These are phyloP conservation scores for Lactuca saligna DNA, from an alignment of 129 eudicot genomes.

Conservation along the genomic window DNA sequence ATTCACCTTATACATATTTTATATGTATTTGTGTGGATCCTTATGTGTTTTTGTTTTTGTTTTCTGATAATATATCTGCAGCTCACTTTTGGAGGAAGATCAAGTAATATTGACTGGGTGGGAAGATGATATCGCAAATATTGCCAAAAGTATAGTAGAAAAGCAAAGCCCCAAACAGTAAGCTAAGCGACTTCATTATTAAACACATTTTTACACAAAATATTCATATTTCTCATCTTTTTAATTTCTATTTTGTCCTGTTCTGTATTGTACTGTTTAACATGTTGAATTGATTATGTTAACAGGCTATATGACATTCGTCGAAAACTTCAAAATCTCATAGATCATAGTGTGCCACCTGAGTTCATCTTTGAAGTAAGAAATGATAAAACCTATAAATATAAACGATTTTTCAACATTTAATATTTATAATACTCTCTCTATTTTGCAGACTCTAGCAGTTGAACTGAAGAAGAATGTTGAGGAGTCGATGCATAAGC, in stretches of 20 bases:
- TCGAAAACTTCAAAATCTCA: constrained; percentile 64
- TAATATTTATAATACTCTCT: constrained; percentile 24
- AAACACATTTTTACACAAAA: neutral
- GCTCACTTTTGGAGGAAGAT: constrained; percentile 50
- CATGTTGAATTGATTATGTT: constrained; percentile 8
- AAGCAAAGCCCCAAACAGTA: constrained; percentile 87
- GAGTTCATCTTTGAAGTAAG: constrained; percentile 71
- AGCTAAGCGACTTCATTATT: constrained; percentile 20
- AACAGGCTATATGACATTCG: constrained; percentile 68
- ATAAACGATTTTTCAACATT: neutral
- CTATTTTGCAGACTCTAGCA: constrained; percentile 47
- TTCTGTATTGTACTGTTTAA: constrained; percentile 17
- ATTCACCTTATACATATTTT: neutral
- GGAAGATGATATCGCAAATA: constrained; percentile 68
- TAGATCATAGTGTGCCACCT: constrained; percentile 79
- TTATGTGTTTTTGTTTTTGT: constrained; percentile 4
- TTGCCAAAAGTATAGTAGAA: constrained; percentile 58
- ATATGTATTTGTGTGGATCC: neutral
- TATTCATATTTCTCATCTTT: too few species aligned
- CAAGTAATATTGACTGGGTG: constrained; percentile 69
- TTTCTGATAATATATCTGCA: constrained; percentile 28
- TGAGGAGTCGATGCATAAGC: constrained; percentile 38
- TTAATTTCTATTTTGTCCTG: too few species aligned
- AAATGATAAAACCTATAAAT: neutral
- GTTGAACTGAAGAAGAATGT: constrained; percentile 55